A percentile compares a stretch with the other conserved stretches of the same genome.
These are phyloP conservation scores for Psilocybe cyanescens DNA, from an alignment of 768 basidiomycete species.

Conservation along the genomic window DNA sequence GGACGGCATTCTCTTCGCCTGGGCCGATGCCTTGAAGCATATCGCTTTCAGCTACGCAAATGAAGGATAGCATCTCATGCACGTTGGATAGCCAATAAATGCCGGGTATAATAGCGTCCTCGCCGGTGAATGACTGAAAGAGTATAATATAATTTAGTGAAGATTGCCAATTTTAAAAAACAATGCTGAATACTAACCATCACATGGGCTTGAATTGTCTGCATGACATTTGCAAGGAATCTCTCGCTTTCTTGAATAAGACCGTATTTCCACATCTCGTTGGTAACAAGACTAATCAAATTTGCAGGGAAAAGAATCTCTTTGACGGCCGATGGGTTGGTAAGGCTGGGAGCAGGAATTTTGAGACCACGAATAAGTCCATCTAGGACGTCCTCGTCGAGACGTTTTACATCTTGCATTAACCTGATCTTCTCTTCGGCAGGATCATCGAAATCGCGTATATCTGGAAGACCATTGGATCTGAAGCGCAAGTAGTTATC, in stretches of 20 bases:
- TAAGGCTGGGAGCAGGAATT: slow-evolving; percentile 88
- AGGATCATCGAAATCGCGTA: slow-evolving; percentile 81
- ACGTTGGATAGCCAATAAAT: slow-evolving; percentile 99
- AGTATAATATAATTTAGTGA: slow-evolving; percentile 12
- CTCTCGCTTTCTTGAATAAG: slow-evolving; percentile 96
- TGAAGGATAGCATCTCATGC: slow-evolving; percentile 98
- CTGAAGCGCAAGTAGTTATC: slow-evolving; percentile 72
- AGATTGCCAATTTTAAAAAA: not conserved
- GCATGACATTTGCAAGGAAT: slow-evolving; percentile 99
- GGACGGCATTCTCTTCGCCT: slow-evolving; percentile 89
- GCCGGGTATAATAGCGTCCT: slow-evolving; percentile 95
- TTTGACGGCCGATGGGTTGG: slow-evolving; percentile 92
- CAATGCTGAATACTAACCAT: slow-evolving; percentile 69
- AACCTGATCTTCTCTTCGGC: slow-evolving; percentile 94
- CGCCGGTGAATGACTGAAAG: slow-evolving; percentile 81
- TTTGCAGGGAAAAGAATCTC: slow-evolving; percentile 99
- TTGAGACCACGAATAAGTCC: slow-evolving; percentile 91
- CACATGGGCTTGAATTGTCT: slow-evolving; percentile 94
- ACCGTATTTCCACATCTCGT: slow-evolving; percentile 99
- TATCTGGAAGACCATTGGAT: slow-evolving; percentile 68
- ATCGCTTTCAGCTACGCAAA: slow-evolving; percentile 98
- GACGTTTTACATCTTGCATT: slow-evolving; percentile 85
- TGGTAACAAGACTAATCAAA: slow-evolving; percentile 95
- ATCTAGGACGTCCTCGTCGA: slow-evolving; percentile 93
- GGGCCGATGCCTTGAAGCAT: slow-evolving; percentile 98